phyloP scores from a whole-genome alignment of 2,329 filamentous ascomycete species.

The Aspergillus eucalypticola region DNA sequence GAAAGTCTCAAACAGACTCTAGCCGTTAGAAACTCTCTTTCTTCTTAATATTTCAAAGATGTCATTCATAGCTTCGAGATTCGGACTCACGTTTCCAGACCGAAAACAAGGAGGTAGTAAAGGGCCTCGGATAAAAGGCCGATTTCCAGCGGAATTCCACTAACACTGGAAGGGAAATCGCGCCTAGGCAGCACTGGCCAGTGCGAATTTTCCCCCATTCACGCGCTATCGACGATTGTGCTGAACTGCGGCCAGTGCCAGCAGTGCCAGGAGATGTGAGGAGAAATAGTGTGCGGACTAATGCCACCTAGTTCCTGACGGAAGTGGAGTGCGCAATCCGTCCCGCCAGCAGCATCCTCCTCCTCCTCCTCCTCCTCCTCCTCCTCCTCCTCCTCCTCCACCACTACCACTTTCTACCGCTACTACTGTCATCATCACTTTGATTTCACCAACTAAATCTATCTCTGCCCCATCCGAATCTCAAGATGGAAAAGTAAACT shows the following conservation, averaged over 20 bases:
- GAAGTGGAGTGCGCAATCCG: constrained; percentile 6
- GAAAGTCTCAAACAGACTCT: constrained; percentile 7
- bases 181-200: not conserved
- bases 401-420: constrained; percentile 4
- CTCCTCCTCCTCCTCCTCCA: not conserved
- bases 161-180: constrained; percentile 8
- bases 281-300: constrained; percentile 13
- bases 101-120: not conserved
- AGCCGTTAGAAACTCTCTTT: not conserved
- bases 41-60: not conserved
- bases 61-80: not conserved
- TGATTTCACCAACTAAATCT: not conserved
- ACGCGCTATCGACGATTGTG: constrained; percentile 1
- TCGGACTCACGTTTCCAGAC: not conserved
- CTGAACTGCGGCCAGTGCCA: not conserved
- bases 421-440: not conserved
- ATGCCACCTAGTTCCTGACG: constrained; percentile 5
- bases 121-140: constrained; percentile 1
- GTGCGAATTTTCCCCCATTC: not conserved
- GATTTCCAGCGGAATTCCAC: not conserved
- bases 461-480: not conserved
- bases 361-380: not conserved
- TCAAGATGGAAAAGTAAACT: not conserved
- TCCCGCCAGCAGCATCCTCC: constrained; percentile 8
- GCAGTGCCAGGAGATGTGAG: not conserved